These are phyloP conservation scores for Nitzschia sp. DNA, from an alignment of 108 stramenopile genomes.

Conservation along the genomic window DNA sequence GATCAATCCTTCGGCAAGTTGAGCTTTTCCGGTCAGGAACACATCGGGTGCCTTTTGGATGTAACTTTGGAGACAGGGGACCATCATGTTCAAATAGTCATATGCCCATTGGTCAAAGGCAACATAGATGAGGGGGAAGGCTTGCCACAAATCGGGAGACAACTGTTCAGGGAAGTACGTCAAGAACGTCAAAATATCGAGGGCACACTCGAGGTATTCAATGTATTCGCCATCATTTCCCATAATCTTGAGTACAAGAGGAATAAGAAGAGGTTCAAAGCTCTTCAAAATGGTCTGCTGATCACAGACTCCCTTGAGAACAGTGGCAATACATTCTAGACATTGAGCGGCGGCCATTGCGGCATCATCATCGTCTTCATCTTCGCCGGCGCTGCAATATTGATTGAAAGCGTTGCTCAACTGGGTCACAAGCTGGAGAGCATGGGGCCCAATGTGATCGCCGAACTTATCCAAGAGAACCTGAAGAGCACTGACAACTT, in stretches of 20 bases:
- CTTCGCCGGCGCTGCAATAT: slow-evolving; percentile 89
- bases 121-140: slow-evolving; percentile 88
- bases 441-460: slow-evolving; percentile 93
- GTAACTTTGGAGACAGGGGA: slow-evolving; percentile 91
- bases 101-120: slow-evolving; percentile 94
- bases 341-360: slow-evolving; percentile 96
- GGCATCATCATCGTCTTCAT: slow-evolving; percentile 96
- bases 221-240: slow-evolving; percentile 89
- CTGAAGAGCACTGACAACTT: slow-evolving; percentile 91
- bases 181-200: slow-evolving; percentile 92
- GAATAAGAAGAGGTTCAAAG: slow-evolving; percentile 90
- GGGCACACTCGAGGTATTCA: slow-evolving; percentile 92
- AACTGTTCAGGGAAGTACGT: slow-evolving; percentile 88
- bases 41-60: slow-evolving; percentile 81
- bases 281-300: slow-evolving; percentile 70
- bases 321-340: slow-evolving; percentile 92
- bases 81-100: slow-evolving; percentile 93
- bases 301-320: slow-evolving; percentile 84
- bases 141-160: slow-evolving; percentile 87
- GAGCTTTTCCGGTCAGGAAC: slow-evolving; percentile 62
- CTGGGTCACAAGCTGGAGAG: slow-evolving; percentile 85
- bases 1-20: slow-evolving; percentile 54
- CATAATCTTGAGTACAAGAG: slow-evolving; percentile 82
- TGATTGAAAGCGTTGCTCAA: slow-evolving; percentile 84
- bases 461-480: slow-evolving; percentile 92